Base-by-base conservation (phyloP, 805 yeast species). In the Cyberlindnera lachancei region DNA sequence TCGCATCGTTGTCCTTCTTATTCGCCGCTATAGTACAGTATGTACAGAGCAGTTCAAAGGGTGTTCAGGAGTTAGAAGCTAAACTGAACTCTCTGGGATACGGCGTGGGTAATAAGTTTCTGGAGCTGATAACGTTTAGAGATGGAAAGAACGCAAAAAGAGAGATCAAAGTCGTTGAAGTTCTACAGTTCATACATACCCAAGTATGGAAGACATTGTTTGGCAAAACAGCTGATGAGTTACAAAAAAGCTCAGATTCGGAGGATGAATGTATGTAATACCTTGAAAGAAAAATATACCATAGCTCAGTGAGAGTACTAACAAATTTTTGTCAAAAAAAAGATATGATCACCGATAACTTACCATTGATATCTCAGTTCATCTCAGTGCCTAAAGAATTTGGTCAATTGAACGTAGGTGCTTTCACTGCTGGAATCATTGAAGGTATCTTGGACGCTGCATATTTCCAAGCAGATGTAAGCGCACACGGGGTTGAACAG, bases 401-500 rank as follows among this genome's bases (percentile, higher is more conserved):
- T 50, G 77, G 82, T 9, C 77, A 76, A 40, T 65, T 85, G 47
- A 83, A 81, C 50, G 82, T 92, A 49, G 77, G 80, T 12, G 88
- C 95, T 0, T 83, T 81, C 50, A 73, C 79, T 2, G 95, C 94
- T 0, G 95, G 95, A 0, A 68, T 86, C 12, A 67, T 85, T 25
- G 95, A 86, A 53, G 94, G 94, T 0, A 76, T 85, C 1, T 59
- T 86, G 36, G 92, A 82, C 46, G 65, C 80, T 5, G 64, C 84
- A 2, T 76, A 75, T 41, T 84, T 84, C 50, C 75, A 69, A 34
- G 87, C 90, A 11, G 64, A 61, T 28, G 95, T 86, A 7, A 73
- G 82, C n/a, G 95, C 95, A 1, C 95, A 86, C 49, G 68, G 79
- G 0, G 84, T 78, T 13, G 81, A 83, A 2, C 56, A 66, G 3